Evolutionary conservation across 768 basidiomycete species (phyloP), one percentile per base, ranked within the genome.

Genomic region (Pulveroboletus ravenelii): DNA sequence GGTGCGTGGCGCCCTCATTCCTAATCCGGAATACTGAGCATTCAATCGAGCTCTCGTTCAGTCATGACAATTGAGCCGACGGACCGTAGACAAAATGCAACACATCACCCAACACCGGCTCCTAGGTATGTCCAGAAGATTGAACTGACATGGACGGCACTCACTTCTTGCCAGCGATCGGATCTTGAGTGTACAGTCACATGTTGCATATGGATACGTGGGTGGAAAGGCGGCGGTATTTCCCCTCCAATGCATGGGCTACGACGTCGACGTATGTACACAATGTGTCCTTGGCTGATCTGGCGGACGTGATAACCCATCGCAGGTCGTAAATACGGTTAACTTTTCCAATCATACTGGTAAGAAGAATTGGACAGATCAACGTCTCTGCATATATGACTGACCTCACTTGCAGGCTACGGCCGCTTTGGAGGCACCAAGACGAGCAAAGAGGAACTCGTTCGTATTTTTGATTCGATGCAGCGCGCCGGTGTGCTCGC

Each of bases 341-440:
- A 89, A 96, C 61, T 97, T 89, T 66, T 90, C 90, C 8, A 99
- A 98, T 59, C 95, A 99, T 65, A 78, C 92, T 6, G 93, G 92
- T 89, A 48, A 48, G 76, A 59, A 5, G 14, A 18, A 18, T 32
- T 14, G 4, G 25, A 10, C 15, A 15, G 8, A 4, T 56, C 20
- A 30, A 27, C n/a, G 0, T 18, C 25, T 17, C 15, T 18, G 6
- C 10, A 5, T 5, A n/a, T 34, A 17, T 18, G 31, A 23, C 17
- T 35, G 13, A 31, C 25, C 27, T 48, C 15, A 0, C 18, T 32
- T 25, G 18, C 56, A 95, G 93, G 92, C 7, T 97, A 97, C 72
- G 83, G 85, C 14, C 79, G 81, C 37, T 80, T 80, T 41, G 87
- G 87, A 31, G 95, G 96, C 0, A 80, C 85, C 23, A 89, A 81